Conservation (phyloP, 768 basidiomycete species). For the Sistotremastrum niveocremeum region DNA sequence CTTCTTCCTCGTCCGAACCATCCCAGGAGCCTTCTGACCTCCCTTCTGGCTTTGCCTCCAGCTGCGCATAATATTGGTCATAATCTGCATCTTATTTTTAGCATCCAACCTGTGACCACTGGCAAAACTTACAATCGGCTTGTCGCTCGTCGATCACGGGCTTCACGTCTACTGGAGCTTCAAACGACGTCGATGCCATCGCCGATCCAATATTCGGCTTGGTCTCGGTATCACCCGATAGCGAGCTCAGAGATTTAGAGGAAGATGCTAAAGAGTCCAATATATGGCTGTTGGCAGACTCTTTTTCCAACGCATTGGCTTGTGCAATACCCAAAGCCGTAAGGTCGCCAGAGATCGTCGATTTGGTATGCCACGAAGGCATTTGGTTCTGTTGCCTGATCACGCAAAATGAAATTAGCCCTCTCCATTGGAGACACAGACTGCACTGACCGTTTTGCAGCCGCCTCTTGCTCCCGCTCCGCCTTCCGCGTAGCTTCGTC, state of each 20-base stretch:
- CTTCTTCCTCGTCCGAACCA: slow-evolving; percentile 47
- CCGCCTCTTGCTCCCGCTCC: slow-evolving; percentile 71
- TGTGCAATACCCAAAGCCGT: slow-evolving; percentile 63
- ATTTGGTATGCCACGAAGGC: slow-evolving; percentile 91
- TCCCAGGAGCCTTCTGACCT: slow-evolving; percentile 40
- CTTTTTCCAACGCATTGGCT: slow-evolving; percentile 13
- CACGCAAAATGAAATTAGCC: not conserved
- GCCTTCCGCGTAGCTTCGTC: slow-evolving; percentile 60
- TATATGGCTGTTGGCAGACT: slow-evolving; percentile 40
- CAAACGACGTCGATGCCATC: slow-evolving; percentile 11
- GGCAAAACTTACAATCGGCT: slow-evolving; percentile 43
- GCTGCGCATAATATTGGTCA: slow-evolving; percentile 71
- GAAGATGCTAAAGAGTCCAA: slow-evolving; percentile 1
- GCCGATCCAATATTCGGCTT: slow-evolving; percentile 39
- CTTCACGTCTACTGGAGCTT: slow-evolving; percentile 24
- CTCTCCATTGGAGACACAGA: not conserved
- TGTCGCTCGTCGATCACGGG: slow-evolving; percentile 37
- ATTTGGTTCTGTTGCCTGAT: slow-evolving; percentile 69
- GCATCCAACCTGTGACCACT: not conserved
- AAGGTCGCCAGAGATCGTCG: slow-evolving; percentile 86
- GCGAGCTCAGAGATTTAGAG: not conserved
- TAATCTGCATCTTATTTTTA: slow-evolving; percentile 34
- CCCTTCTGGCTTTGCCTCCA: slow-evolving; percentile 44
- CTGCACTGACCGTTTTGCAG: slow-evolving; percentile 46
- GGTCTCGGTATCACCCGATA: slow-evolving; percentile 47